Percentiles rank a stretch among this genome's conserved stretches.
Evolutionary conservation across 148 eudicot species (phyloP).

Genomic region (Talinum fruticosum): DNA sequence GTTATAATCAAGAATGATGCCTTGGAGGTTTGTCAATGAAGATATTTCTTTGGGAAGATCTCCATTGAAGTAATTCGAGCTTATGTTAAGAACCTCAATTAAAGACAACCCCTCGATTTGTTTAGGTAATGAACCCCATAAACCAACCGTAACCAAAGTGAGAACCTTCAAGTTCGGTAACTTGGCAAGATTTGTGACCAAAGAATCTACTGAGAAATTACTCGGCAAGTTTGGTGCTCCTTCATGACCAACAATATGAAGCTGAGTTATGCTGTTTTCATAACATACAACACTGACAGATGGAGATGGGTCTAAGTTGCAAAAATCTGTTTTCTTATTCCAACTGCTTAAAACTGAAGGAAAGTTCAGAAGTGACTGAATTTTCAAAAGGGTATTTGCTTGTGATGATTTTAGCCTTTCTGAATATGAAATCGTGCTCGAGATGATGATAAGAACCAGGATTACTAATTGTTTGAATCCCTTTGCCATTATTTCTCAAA

Average conservation of each 20-base stretch:
- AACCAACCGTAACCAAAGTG: constrained; percentile 69
- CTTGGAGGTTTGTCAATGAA: constrained; percentile 55
- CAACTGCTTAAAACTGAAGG: constrained; percentile 54
- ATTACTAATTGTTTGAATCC: constrained; percentile 12
- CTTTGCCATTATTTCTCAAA: constrained; percentile 30
- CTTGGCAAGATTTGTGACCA: constrained; percentile 50
- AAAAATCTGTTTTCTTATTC: constrained; percentile 59
- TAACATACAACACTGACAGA: constrained; percentile 73
- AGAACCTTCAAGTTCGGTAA: constrained; percentile 82
- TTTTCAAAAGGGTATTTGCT: constrained; percentile 53
- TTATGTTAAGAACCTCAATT: constrained; percentile 79
- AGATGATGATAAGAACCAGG: constrained; percentile 31
- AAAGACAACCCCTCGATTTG: constrained; percentile 47
- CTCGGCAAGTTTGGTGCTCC: constrained; percentile 42
- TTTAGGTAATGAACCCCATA: constrained; percentile 65
- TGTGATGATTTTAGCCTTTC: constrained; percentile 57
- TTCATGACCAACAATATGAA: constrained; percentile 54
- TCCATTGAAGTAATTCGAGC: constrained; percentile 64
- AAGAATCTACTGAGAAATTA: constrained; percentile 63
- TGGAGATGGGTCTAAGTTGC: constrained; percentile 55
- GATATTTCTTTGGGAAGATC: constrained; percentile 52
- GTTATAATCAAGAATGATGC: constrained; percentile 70
- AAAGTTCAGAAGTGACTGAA: constrained; percentile 50
- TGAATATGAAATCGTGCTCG: constrained; percentile 27
- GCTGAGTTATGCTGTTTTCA: constrained; percentile 62